Evolutionary conservation across 805 yeast genomes (phyloP), one percentile per base, ranked within the genome.

Genomic region (Kazachstania psychrophila): DNA sequence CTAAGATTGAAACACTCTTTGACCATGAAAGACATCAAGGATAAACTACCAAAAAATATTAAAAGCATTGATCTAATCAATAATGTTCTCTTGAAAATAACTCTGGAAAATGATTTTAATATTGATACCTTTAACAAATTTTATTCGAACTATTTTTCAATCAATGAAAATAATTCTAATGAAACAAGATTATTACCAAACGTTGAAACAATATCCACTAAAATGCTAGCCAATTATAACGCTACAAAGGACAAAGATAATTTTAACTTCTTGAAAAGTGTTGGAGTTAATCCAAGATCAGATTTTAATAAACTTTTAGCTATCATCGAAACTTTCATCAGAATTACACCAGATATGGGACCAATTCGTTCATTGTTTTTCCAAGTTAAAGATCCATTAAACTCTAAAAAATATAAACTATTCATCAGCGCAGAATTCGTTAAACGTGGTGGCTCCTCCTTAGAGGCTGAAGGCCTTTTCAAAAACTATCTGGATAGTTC

Each of bases 351-450:
- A 5, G 36, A 40, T 12, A 48, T 54, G 2, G 42, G 39, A 6
- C 46, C 53, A 5, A 36, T 49, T 8, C 47, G 46, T 25, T 41
- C 33, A 15, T 31, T 52, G 2, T 51, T 44, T 27, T 33, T 36
- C 10, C 54, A 54, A 33, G 41, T 54, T 7, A 40, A 42, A 23
- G 38, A 37, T 20, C 53, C 51, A 1, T 12, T 45, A 4, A 47
- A 48, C 33, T 34, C 50, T 13, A 42, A 42, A 33, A 47, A 47
- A 29, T 51, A 41, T 28, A 51, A 49, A 4, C 20, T 35, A 10
- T 52, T 52, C 38, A 51, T 54, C 23, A 25, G 28, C 3, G 55
- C 60, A 4, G 58, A 53, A 33, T 54, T 52, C 16, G 9, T 16
- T 7, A 54, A 52, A 24, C 39, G 30, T 5, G 41, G 38, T 19